These are phyloP conservation scores for Wallacemonas sp. DNA, from an alignment of 208 protist species.

Conservation along the genomic window DNA sequence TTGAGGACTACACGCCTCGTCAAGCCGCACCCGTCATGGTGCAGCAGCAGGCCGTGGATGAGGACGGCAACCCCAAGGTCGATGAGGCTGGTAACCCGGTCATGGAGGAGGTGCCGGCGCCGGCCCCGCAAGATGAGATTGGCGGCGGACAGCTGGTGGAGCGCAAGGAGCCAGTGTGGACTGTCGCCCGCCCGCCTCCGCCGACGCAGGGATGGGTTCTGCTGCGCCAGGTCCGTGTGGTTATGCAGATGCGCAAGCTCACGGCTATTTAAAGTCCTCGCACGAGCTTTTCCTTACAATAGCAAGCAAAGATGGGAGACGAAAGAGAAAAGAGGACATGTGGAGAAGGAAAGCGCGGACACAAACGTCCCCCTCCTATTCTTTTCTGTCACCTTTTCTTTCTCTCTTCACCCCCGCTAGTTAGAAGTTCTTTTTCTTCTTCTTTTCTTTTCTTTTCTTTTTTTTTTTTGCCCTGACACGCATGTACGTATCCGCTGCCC, in stretches of 20 bases:
- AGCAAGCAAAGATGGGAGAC: background rate
- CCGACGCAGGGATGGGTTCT: constrained; percentile 25
- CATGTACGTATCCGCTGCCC: too few species aligned
- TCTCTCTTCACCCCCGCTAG: background rate
- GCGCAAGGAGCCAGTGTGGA: constrained; percentile 34
- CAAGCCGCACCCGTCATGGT: background rate
- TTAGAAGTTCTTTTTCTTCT: background rate
- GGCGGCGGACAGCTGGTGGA: constrained; percentile 22
- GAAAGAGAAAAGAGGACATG: background rate
- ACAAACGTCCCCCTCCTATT: background rate
- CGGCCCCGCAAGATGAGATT: background rate
- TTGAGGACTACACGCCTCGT: constrained; percentile 14
- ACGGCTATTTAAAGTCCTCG: constrained; percentile 23
- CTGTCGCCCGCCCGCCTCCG: constrained; percentile 21
- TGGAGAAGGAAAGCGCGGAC: background rate
- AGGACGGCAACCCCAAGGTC: constrained; percentile 10
- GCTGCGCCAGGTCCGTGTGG: constrained; percentile 30
- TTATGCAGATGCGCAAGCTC: constrained; percentile 37
- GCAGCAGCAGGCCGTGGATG: background rate
- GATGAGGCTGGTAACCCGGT: constrained; percentile 4
- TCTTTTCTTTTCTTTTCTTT: background rate
- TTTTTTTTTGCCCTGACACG: too few species aligned
- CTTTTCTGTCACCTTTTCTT: constrained; percentile 14
- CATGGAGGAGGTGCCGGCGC: constrained; percentile 9
- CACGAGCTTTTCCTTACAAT: background rate